phyloP scores from a whole-genome alignment of 129 eudicot genomes.

The Lactuca sativa region DNA sequence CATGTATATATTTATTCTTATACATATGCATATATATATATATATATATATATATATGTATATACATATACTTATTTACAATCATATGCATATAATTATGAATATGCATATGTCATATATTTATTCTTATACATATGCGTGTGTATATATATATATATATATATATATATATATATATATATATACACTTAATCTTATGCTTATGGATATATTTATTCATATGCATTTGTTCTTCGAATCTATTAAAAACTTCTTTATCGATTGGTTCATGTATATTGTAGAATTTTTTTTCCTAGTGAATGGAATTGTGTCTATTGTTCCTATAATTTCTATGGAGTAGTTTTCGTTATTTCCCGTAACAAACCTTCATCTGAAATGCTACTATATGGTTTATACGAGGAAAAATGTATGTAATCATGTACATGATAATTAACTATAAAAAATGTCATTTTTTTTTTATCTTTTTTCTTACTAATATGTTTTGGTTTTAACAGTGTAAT shows the following conservation, averaged over 20 bases:
- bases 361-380: slow-evolving; percentile 42
- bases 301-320: slow-evolving; percentile 82
- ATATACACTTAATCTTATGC: too few species aligned
- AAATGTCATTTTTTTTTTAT: too few species aligned
- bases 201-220: too few species aligned
- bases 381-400: slow-evolving; percentile 69
- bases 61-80: too few species aligned
- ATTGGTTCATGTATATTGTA: slow-evolving; percentile 31
- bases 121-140: too few species aligned
- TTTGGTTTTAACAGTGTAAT: slow-evolving; percentile 25
- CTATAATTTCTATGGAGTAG: slow-evolving; percentile 80
- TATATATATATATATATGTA: too few species aligned
- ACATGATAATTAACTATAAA: background rate
- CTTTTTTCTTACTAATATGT: background rate
- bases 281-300: slow-evolving; percentile 76
- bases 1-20: too few species aligned
- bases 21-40: too few species aligned
- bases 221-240: background rate
- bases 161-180: too few species aligned
- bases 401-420: slow-evolving; percentile 56
- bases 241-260: background rate
- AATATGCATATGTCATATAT: too few species aligned
- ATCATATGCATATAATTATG: too few species aligned
- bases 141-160: too few species aligned
- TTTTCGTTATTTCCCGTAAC: slow-evolving; percentile 38